Evolutionary conservation across 768 basidiomycete species (phyloP).

Genomic region (Leccinum fibrillosum): DNA sequence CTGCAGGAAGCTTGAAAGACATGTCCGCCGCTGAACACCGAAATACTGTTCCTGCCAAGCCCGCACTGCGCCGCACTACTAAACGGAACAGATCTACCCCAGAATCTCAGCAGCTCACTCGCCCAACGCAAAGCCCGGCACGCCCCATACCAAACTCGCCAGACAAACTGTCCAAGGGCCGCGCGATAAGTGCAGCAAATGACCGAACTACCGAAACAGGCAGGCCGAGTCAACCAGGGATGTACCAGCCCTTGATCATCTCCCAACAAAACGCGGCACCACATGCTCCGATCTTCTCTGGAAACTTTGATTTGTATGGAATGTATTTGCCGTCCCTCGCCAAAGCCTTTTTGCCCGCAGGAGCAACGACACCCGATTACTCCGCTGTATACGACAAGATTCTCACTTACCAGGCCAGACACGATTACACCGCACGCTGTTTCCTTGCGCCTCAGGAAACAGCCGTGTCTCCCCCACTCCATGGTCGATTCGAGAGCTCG

Average conservation of each 20-base stretch:
- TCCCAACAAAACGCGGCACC: slow-evolving; percentile 6
- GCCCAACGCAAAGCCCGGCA: slow-evolving; percentile 2
- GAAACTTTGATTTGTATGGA: slow-evolving; percentile 39
- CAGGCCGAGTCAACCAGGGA: neutral
- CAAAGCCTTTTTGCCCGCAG: slow-evolving; percentile 31
- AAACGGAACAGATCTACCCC: slow-evolving; percentile 16
- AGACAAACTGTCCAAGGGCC: slow-evolving; percentile 8
- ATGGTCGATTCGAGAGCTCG: slow-evolving; percentile 25
- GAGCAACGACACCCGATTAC: slow-evolving; percentile 25
- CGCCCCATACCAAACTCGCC: slow-evolving; percentile 6
- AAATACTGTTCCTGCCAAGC: neutral
- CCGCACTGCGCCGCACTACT: slow-evolving; percentile 10
- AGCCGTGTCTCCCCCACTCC: slow-evolving; percentile 10
- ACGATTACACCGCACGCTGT: slow-evolving; percentile 35
- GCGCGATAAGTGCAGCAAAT: neutral
- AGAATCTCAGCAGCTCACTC: slow-evolving; percentile 10
- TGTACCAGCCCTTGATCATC: slow-evolving; percentile 7
- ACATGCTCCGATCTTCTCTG: slow-evolving; percentile 20
- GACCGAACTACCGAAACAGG: neutral
- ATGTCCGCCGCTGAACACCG: neutral
- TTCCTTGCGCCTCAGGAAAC: slow-evolving; percentile 18
- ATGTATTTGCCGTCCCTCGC: slow-evolving; percentile 37
- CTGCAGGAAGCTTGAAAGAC: slow-evolving; percentile 23
- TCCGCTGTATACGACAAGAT: slow-evolving; percentile 34
- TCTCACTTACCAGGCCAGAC: slow-evolving; percentile 36